Base-by-base conservation (phyloP, 164 flowering plant genomes). In the Saururus chinensis region DNA sequence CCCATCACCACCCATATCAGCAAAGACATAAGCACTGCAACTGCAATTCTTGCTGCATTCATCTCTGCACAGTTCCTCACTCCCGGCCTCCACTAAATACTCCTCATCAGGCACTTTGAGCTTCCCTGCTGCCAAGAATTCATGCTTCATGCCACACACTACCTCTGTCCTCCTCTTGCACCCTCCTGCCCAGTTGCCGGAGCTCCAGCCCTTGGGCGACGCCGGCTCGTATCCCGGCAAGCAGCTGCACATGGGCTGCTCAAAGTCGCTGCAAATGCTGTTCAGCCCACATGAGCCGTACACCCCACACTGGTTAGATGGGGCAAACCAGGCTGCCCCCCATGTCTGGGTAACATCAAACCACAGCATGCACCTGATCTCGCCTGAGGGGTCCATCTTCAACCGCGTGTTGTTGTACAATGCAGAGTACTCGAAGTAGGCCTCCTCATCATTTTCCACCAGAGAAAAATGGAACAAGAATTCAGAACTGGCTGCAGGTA, bases 211-310 rank as follows among this genome's bases (percentile, higher is more conserved):
- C n/a, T n/a, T n/a, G n/a, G 10, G 48, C 8, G 35, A 56, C 49
- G 49, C 62, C 16, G 70, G 70, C 24, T 61, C 57, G 37, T 56
- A 67, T 25, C 70, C 70, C 23, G 19, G 17, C 49, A 56, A 19
- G 62, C 70, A 67, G 23, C 49, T 62, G 57, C 66, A 68, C 41
- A 22, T 57, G 4, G 62, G 58, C 7, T 57, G 37, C 17, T 62
- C 26, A 7, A 19, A 37, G 7, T 17, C n/a, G 23, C 23, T 57
- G 57, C 73, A 70, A 19, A 59, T 53, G 14, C 73, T 68, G 19
- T 49, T 60, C 22, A 61, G 30, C 7, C 73, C 73, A 19, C 73
- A 70, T 22, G 12, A 51, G 21, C 57, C 57, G 26, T 61, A 70
- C 4, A 65, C 12, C 7, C 58, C 73, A 19, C 73, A 70, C 16